Evolutionary conservation across 768 basidiomycete species (phyloP), one percentile per base, ranked within the genome.

Genomic region (Panaeolus papilionaceus): DNA sequence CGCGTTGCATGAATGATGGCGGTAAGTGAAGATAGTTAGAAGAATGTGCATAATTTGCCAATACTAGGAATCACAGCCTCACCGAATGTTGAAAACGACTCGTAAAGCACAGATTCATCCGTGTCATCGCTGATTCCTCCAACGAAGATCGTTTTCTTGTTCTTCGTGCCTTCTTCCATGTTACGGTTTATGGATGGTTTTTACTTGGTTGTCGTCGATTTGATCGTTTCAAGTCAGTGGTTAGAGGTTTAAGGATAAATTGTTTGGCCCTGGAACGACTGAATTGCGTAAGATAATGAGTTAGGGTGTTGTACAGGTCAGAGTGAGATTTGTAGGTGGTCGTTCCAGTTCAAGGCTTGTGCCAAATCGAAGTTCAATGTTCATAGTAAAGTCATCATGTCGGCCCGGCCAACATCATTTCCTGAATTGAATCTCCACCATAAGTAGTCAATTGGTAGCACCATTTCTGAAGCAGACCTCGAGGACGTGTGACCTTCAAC

Each of bases 71-170:
- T n/a, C 38, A 28, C 9, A 61, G 39, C 72, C 89, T 64, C 74
- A 95, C 96, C 96, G 78, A 99, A 98, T 5, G 92, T 89, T 23
- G 91, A 87, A 79, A 98, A 98, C 23, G 83, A 83, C 70, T 96
- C 88, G 74, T 95, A 86, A 38, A 98, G 83, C 62, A 85, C 79
- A 11, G 82, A 77, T 77, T 97, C 94, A 76, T 96, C 91, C 51
- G 95, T 89, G 72, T 95, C 92, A 68, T 95, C 92, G 58, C 85
- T 87, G 63, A 98, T 84, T 0, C 93, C 93, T 58, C 94, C 94
- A 71, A 95, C 84, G 76, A 93, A 95, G 63, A 96, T 78, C 40
- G 94, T 95, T 79, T 92, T 93, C 78, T 94, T 95, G n/a, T 87
- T 80, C 78, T 89, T 92, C 26, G 90, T 86, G 68, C 93, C 93